Evolutionary conservation across 2,329 filamentous ascomycete genomes (phyloP), one percentile per base, ranked within the genome.

Genomic region (Exophiala lecanii-corni): DNA sequence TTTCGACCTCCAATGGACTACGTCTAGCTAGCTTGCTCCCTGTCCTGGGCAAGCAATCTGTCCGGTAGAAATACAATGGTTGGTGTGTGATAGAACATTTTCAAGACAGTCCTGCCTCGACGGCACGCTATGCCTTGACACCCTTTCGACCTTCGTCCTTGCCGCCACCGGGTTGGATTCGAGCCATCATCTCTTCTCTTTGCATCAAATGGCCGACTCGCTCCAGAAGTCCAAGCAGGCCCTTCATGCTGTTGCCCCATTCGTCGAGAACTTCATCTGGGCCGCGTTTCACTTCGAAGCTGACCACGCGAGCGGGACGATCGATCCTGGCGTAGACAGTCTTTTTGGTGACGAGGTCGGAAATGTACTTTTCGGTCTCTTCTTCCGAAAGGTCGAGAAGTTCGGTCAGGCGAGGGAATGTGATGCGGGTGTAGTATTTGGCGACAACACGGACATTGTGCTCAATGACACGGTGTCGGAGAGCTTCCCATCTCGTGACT

Each of bases 101-200:
- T 26, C 23, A 26, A 7, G 23, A 12, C 23, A 26, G 23, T 26
- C 23, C 23, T 6, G 23, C 23, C 10, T 39, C 12, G 16, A 41
- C 23, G 5, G 20, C 41, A 18, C 26, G 3, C 21, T 31, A 41
- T 15, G 39, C 39, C 34, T 47, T 43, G 39, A 30, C 44, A 17
- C 34, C 36, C 39, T 35, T 47, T 5, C 17, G 13, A 15, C 28
- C 33, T n/a, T 50, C 45, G 36, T 55, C 45, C 34, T 51, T 42
- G 15, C 31, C 40, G 2, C 43, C 19, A n/a, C n/a, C n/a, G 57
- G 87, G 87, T 66, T 92, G 84, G 59, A 98, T 97, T 47, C 89
- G 79, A 30, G 92, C 92, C 92, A 98, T 98, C 92, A 98, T 98
- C 75, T 98, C 92, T 70, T 98, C 92, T 76, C 97, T 97, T 42